These are phyloP conservation scores for Trichophyton schoenleinii DNA, from an alignment of 2,329 filamentous ascomycete species.

Conservation along the genomic window DNA sequence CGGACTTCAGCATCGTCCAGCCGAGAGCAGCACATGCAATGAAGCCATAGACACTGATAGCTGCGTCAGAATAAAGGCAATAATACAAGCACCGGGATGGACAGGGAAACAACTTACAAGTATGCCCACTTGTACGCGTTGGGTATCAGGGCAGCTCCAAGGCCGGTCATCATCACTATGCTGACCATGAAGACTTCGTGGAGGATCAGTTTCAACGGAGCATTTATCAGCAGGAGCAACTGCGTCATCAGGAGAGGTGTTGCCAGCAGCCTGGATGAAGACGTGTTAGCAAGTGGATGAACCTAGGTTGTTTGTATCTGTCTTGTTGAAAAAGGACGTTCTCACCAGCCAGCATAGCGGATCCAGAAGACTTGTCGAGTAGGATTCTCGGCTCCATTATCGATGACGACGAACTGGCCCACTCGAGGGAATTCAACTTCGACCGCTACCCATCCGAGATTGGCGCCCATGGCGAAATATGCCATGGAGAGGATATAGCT, in stretches of 20 bases:
- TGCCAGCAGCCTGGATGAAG: neutral
- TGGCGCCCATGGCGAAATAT: neutral
- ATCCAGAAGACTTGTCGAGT: neutral
- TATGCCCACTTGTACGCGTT: neutral
- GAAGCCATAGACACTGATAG: neutral
- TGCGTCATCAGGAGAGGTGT: neutral
- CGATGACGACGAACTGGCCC: neutral
- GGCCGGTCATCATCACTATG: neutral
- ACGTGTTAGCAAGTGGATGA: neutral
- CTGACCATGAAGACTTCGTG: neutral
- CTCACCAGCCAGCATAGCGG: neutral
- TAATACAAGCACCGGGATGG: neutral
- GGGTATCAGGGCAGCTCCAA: neutral
- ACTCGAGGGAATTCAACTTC: neutral
- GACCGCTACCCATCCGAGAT: neutral
- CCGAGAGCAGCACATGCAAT: neutral
- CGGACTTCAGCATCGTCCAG: neutral
- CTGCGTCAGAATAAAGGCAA: too few species aligned
- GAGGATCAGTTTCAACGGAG: neutral
- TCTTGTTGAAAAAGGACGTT: neutral
- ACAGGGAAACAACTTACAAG: neutral
- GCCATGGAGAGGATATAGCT: neutral
- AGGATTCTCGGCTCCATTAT: neutral
- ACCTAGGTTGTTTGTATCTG: neutral
- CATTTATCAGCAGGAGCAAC: neutral